Percentiles rank a stretch among this genome's conserved stretches.
Evolutionary conservation across 2,329 filamentous ascomycete genomes (phyloP).

Genomic region (Catunica adiposa): DNA sequence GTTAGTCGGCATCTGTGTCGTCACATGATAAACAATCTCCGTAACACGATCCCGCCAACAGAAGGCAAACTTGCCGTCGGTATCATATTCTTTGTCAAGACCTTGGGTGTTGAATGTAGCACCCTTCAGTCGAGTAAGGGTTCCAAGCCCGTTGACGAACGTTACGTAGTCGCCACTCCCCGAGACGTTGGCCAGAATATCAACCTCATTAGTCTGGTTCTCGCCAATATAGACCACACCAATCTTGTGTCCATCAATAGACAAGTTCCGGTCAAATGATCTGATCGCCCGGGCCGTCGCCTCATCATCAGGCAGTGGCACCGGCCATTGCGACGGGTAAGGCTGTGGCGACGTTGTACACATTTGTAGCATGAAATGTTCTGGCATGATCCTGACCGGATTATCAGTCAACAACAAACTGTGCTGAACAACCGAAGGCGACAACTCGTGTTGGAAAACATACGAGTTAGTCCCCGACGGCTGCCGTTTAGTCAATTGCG

Average conservation of each 20-base stretch:
- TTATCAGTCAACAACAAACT: slow-evolving; percentile 25
- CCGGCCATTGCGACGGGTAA: slow-evolving; percentile 45
- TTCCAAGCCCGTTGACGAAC: slow-evolving; percentile 70
- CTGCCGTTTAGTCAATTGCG: slow-evolving; percentile 54
- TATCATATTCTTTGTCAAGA: slow-evolving; percentile 58
- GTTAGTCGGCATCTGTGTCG: slow-evolving; percentile 93
- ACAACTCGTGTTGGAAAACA: slow-evolving; percentile 42
- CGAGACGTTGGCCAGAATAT: slow-evolving; percentile 73
- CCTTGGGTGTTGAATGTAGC: slow-evolving; percentile 88
- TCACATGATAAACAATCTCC: slow-evolving; percentile 89
- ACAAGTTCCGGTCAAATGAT: slow-evolving; percentile 71
- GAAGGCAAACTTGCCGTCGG: slow-evolving; percentile 75
- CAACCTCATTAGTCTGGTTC: slow-evolving; percentile 63
- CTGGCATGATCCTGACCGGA: slow-evolving; percentile 50
- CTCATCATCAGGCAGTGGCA: slow-evolving; percentile 57
- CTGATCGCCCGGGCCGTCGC: slow-evolving; percentile 57
- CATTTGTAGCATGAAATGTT: slow-evolving; percentile 55
- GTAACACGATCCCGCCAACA: slow-evolving; percentile 92
- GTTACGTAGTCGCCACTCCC: slow-evolving; percentile 79
- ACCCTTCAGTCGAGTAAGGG: slow-evolving; percentile 61
- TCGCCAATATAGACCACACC: slow-evolving; percentile 88
- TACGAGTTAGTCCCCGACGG: slow-evolving; percentile 50
- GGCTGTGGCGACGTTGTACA: slow-evolving; percentile 45
- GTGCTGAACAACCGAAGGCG: slow-evolving; percentile 41
- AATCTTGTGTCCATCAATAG: slow-evolving; percentile 88